Evolutionary conservation across 2,329 filamentous ascomycete genomes (phyloP).

Genomic region (Nemania serpens): DNA sequence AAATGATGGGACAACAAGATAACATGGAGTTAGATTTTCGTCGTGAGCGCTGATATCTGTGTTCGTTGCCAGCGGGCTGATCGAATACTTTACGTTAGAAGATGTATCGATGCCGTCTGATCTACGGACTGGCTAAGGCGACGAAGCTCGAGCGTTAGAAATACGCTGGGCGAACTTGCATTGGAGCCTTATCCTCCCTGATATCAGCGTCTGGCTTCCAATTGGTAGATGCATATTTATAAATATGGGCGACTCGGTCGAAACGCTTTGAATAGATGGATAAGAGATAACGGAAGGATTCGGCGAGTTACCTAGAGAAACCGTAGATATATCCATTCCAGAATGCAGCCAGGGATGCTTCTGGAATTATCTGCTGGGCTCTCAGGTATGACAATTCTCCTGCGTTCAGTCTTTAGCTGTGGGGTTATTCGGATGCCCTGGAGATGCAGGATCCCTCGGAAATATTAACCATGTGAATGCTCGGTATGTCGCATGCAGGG

Average conservation of each 20-base stretch:
- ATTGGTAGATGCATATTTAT: neutral
- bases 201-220: neutral
- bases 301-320: neutral
- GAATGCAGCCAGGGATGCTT: neutral
- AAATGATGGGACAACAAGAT: neutral
- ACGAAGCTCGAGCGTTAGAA: slow-evolving; percentile 17
- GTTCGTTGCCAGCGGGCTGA: neutral
- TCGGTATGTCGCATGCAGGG: slow-evolving; percentile 5
- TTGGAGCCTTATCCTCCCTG: slow-evolving; percentile 3
- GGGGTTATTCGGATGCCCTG: neutral
- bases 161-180: no score
- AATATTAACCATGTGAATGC: slow-evolving; percentile 10
- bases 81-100: neutral
- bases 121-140: slow-evolving; percentile 16
- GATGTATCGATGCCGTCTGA: slow-evolving; percentile 12
- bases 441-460: slow-evolving; percentile 14
- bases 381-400: slow-evolving; percentile 2
- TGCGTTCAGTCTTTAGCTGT: no score
- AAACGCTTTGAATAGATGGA: neutral
- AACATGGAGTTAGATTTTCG: slow-evolving; percentile 1
- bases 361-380: neutral
- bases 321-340: no score
- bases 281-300: neutral
- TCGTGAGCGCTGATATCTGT: neutral
- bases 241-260: neutral